phyloP scores from a whole-genome alignment of 2,329 filamentous ascomycete species.

The Dactylellina cionopaga region DNA sequence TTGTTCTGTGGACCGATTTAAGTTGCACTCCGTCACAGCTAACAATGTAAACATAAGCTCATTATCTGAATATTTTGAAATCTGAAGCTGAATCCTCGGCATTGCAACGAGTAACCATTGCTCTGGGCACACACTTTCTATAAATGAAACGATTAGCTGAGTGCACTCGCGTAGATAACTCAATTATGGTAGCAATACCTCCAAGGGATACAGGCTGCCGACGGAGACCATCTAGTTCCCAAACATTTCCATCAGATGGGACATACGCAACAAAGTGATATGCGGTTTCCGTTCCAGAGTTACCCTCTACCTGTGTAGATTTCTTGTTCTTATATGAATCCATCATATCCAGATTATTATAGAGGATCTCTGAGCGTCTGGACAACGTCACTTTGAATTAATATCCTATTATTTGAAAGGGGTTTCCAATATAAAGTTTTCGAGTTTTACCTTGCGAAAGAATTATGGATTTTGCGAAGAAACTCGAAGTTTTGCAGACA shows the following conservation, averaged over 20 bases:
- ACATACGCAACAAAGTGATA: slow-evolving; percentile 94
- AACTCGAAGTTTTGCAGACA: slow-evolving; percentile 77
- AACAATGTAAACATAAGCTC: slow-evolving; percentile 45
- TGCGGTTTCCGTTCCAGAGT: slow-evolving; percentile 69
- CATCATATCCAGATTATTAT: slow-evolving; percentile 71
- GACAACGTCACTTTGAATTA: background rate
- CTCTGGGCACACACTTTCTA: slow-evolving; percentile 40
- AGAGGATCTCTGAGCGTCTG: slow-evolving; percentile 53
- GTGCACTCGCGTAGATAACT: background rate
- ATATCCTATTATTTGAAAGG: background rate
- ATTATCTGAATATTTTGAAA: slow-evolving; percentile 42
- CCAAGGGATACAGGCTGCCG: slow-evolving; percentile 74
- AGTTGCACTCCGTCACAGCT: slow-evolving; percentile 5
- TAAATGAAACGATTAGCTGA: slow-evolving; percentile 12
- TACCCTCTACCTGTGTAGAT: slow-evolving; percentile 59
- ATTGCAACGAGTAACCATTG: slow-evolving; percentile 34
- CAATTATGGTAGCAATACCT: slow-evolving; percentile 55
- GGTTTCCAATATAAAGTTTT: too few relatives aligned
- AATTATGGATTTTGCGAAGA: slow-evolving; percentile 86
- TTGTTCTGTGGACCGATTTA: background rate
- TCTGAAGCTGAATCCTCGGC: slow-evolving; percentile 41
- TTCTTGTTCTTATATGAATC: slow-evolving; percentile 61
- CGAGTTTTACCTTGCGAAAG: slow-evolving; percentile 72
- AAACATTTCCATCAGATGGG: slow-evolving; percentile 76
- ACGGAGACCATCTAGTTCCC: slow-evolving; percentile 89